Conservation (phyloP, 2,329 filamentous ascomycete genomes). For the Xylariaceae sp. region DNA sequence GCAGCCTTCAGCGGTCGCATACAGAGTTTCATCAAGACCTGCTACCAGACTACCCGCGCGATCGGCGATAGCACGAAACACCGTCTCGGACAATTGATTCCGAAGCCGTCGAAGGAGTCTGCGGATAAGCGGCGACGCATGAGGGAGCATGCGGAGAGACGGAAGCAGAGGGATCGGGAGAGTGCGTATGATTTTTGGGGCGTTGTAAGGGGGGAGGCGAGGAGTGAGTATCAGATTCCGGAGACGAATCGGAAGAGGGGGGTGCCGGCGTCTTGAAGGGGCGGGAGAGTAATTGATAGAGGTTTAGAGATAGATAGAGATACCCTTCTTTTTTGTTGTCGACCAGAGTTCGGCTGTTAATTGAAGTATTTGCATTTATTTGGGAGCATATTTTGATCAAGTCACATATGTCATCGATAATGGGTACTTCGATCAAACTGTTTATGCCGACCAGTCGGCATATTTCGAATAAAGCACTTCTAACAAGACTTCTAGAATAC, state of each 20-base stretch:
- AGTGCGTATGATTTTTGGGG: slow-evolving; percentile 39
- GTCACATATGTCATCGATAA: too few relatives aligned
- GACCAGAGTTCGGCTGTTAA: too few relatives aligned
- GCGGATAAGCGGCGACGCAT: slow-evolving; percentile 22
- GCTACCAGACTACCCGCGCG: slow-evolving; percentile 19
- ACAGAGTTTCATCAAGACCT: slow-evolving; percentile 30
- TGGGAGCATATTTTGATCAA: too few relatives aligned
- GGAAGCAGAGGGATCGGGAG: slow-evolving; percentile 27
- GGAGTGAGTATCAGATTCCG: slow-evolving; percentile 35
- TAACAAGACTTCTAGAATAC: too few relatives aligned
- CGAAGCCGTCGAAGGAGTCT: slow-evolving; percentile 25
- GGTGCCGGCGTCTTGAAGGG: neutral
- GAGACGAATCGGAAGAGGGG: slow-evolving; percentile 32
- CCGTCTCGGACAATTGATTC: slow-evolving; percentile 26
- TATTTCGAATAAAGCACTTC: too few relatives aligned
- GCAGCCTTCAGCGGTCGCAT: slow-evolving; percentile 51
- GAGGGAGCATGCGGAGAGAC: slow-evolving; percentile 22
- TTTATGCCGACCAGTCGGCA: too few relatives aligned
- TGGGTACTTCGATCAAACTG: too few relatives aligned
- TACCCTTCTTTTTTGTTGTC: too few relatives aligned
- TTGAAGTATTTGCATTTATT: too few relatives aligned
- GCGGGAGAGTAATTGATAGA: neutral
- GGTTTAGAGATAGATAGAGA: neutral
- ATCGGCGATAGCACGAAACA: slow-evolving; percentile 17
- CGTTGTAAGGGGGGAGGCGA: slow-evolving; percentile 31